Percentiles rank a stretch among this genome's conserved stretches.
These are phyloP conservation scores for Solanum chacoense DNA, from an alignment of 305 asterid genomes.

Conservation along the genomic window DNA sequence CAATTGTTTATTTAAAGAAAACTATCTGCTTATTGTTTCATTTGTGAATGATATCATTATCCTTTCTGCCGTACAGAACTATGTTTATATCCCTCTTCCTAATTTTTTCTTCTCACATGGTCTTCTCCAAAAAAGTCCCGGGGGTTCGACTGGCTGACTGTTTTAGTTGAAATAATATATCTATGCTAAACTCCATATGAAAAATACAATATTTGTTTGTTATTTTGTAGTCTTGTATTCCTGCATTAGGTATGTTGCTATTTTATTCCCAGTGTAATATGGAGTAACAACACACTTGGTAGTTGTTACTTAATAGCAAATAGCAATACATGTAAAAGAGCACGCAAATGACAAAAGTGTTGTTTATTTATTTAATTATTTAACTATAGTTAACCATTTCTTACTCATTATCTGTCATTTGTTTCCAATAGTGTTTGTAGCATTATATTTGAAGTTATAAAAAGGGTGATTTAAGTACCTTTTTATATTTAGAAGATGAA, in stretches of 20 bases:
- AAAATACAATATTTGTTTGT: neutral
- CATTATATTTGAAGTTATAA: neutral
- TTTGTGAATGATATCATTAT: neutral
- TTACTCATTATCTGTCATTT: neutral
- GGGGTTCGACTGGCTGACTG: neutral
- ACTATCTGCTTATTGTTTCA: neutral
- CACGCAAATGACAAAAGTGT: neutral
- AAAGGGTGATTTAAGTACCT: neutral
- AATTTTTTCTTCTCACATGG: neutral
- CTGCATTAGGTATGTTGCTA: neutral
- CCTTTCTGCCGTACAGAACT: neutral
- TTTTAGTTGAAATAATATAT: neutral
- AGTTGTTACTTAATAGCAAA: neutral
- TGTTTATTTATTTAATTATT: too few species aligned
- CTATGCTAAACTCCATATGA: neutral
- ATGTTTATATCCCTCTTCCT: neutral
- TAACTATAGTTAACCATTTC: neutral
- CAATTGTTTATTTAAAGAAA: neutral
- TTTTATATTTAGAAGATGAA: neutral
- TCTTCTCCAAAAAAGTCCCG: neutral
- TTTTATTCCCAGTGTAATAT: neutral
- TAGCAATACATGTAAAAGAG: neutral
- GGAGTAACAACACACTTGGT: neutral
- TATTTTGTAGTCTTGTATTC: neutral
- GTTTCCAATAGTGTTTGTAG: neutral